Conservation (phyloP, 305 asterid species). For the Caryopteris hybrid region DNA sequence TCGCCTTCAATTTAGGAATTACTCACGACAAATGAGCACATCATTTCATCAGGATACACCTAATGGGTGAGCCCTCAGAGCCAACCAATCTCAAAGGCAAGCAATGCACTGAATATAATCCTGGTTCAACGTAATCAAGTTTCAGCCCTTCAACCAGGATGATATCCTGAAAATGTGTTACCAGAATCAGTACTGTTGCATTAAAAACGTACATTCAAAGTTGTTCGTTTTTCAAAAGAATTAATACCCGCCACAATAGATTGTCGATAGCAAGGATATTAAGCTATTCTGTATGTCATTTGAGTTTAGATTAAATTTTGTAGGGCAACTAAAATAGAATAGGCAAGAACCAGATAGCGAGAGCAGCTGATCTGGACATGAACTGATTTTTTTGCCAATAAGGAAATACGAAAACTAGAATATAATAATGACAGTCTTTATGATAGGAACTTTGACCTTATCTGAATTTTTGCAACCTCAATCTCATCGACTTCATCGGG, state of each 20-base stretch:
- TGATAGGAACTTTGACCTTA: too few relatives aligned
- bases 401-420: too few relatives aligned
- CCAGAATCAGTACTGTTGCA: neutral
- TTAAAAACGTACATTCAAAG: neutral
- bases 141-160: conserved; percentile 96
- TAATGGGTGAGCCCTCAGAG: conserved; percentile 90
- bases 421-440: too few relatives aligned
- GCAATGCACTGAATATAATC: conserved; percentile 74
- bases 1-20: neutral
- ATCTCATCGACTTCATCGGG: too few relatives aligned
- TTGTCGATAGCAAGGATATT: neutral
- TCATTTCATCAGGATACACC: conserved; percentile 88
- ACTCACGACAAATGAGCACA: conserved; percentile 3
- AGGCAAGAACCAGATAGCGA: too few relatives aligned
- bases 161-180: conserved; percentile 53
- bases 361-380: too few relatives aligned
- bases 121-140: conserved; percentile 60
- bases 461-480: too few relatives aligned
- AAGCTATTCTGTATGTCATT: neutral
- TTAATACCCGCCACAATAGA: neutral
- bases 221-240: neutral
- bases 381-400: too few relatives aligned
- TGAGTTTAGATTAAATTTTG: neutral
- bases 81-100: conserved; percentile 85
- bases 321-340: neutral